phyloP scores from a whole-genome alignment of 495 filamentous ascomycete species.

The Lindgomyces ingoldianus region DNA sequence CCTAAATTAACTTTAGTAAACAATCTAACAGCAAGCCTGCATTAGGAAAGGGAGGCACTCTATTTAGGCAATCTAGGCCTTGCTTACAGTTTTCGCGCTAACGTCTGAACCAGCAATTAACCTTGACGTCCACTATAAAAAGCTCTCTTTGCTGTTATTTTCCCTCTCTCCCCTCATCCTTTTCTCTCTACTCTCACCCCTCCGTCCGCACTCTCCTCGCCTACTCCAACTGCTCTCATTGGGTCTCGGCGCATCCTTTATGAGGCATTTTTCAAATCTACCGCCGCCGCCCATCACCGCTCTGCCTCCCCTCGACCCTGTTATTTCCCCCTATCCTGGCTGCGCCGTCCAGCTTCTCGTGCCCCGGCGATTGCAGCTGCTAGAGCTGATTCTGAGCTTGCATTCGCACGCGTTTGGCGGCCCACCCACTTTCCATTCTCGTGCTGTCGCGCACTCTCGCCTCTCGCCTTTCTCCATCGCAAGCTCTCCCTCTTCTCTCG shows the following conservation, averaged over 20 bases:
- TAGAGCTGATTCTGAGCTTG: constrained; percentile 12
- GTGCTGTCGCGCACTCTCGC: constrained; percentile 12
- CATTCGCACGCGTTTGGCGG: constrained; percentile 11
- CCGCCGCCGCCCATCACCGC: constrained; percentile 15
- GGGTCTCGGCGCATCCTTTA: constrained; percentile 21
- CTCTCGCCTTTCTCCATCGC: constrained; percentile 22
- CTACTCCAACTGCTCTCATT: constrained; percentile 19
- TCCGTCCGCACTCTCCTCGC: constrained; percentile 11
- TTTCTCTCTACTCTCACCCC: constrained; percentile 18
- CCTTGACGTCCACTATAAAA: constrained; percentile 29
- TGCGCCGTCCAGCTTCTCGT: constrained; percentile 13
- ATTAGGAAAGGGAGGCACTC: constrained; percentile 28
- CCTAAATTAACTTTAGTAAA: too few relatives aligned
- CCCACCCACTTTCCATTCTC: constrained; percentile 16
- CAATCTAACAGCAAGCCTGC: constrained; percentile 16
- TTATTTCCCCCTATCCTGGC: constrained; percentile 13
- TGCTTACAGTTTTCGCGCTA: constrained; percentile 28
- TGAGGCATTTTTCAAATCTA: constrained; percentile 22
- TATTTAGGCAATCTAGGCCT: constrained; percentile 26
- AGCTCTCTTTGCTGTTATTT: constrained; percentile 18
- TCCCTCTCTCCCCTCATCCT: constrained; percentile 7
- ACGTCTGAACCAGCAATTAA: constrained; percentile 20
- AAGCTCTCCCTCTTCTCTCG: constrained; percentile 29
- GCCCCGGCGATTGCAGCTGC: constrained; percentile 3
- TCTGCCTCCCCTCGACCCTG: constrained; percentile 16